phyloP scores from a whole-genome alignment of 441 rosid genomes.

The Populus hybrid region DNA sequence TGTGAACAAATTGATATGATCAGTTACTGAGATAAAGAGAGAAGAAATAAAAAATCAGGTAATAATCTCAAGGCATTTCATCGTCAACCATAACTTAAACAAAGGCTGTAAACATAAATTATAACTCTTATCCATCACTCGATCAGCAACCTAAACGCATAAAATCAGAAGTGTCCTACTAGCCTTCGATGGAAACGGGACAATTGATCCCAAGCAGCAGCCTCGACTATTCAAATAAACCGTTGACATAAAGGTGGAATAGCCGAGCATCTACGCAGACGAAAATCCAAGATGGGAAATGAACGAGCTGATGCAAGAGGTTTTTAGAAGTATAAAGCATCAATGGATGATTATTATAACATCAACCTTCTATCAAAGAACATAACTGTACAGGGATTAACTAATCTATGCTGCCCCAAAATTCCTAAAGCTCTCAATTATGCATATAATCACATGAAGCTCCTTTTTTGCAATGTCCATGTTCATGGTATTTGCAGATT shows the following conservation, averaged over 20 bases:
- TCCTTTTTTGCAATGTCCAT: slow-evolving; percentile 82
- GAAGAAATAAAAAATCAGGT: too few species aligned
- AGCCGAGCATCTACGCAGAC: not conserved
- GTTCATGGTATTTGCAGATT: slow-evolving; percentile 69
- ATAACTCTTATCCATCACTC: not conserved
- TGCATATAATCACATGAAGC: slow-evolving; percentile 77
- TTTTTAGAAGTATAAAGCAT: slow-evolving; percentile 21
- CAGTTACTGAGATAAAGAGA: too few species aligned
- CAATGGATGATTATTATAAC: not conserved
- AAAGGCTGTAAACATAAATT: not conserved
- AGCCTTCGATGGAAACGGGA: not conserved
- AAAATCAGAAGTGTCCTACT: not conserved
- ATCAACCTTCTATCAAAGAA: slow-evolving; percentile 20
- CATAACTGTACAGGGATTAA: slow-evolving; percentile 40
- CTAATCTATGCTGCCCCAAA: slow-evolving; percentile 24
- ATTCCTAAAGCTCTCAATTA: slow-evolving; percentile 31
- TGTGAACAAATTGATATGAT: too few species aligned
- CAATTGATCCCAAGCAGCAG: not conserved
- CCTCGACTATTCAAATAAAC: not conserved
- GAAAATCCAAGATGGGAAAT: not conserved
- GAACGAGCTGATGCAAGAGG: slow-evolving; percentile 5
- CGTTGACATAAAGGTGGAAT: not conserved
- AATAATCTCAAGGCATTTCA: not conserved
- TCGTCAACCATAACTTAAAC: not conserved
- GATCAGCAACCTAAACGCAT: not conserved